phyloP scores from a whole-genome alignment of 2,329 filamentous ascomycete species.

The Periconia macrospinosa region DNA sequence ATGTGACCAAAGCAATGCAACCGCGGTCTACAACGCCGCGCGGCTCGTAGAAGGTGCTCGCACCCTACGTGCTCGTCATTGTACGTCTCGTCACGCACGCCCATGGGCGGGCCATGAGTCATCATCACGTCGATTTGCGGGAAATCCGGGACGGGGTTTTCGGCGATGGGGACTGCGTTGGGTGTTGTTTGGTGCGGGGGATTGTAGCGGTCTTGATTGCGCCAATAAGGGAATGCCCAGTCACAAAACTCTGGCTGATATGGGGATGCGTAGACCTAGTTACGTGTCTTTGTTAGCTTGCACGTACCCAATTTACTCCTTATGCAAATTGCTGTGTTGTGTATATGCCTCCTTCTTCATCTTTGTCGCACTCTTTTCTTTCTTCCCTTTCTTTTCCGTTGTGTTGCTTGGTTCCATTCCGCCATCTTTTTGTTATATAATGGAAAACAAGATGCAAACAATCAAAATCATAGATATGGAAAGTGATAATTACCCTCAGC shows the following conservation, averaged over 20 bases:
- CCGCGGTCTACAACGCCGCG: slow-evolving; percentile 53
- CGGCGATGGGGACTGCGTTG: slow-evolving; percentile 28
- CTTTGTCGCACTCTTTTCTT: too few species aligned
- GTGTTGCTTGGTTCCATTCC: too few species aligned
- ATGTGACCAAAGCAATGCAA: slow-evolving; percentile 68
- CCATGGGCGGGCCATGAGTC: slow-evolving; percentile 62
- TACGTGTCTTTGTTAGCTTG: too few species aligned
- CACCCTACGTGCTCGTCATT: slow-evolving; percentile 54
- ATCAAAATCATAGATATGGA: neutral
- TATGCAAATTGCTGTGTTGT: too few species aligned
- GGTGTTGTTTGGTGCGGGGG: slow-evolving; percentile 31
- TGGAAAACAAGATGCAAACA: too few species aligned
- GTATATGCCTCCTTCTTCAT: too few species aligned
- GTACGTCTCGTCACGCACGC: slow-evolving; percentile 51
- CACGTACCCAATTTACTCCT: too few species aligned
- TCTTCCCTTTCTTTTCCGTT: too few species aligned
- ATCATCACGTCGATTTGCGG: slow-evolving; percentile 58
- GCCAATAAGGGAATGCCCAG: slow-evolving; percentile 60
- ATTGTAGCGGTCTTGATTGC: slow-evolving; percentile 57
- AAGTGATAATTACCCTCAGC: slow-evolving; percentile 40
- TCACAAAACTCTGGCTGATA: slow-evolving; percentile 60
- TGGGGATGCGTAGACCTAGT: slow-evolving; percentile 57
- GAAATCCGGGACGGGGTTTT: slow-evolving; percentile 48
- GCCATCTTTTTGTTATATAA: too few species aligned
- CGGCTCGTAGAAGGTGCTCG: slow-evolving; percentile 55